These are phyloP conservation scores for Pholiota conissans DNA, from an alignment of 768 basidiomycete genomes.

Conservation along the genomic window DNA sequence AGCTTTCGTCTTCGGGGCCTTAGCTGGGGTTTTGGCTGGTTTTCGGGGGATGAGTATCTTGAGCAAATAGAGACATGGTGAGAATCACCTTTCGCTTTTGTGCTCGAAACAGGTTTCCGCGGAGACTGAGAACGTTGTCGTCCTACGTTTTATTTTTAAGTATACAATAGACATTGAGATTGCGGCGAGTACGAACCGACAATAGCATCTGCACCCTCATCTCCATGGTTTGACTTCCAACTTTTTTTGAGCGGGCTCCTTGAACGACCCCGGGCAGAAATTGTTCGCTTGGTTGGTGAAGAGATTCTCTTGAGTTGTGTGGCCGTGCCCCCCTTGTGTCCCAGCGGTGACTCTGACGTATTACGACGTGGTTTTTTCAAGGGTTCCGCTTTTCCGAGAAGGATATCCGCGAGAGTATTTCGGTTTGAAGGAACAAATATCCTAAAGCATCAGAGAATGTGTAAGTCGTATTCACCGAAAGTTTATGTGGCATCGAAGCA, in stretches of 20 bases:
- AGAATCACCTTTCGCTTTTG: conserved; percentile 1
- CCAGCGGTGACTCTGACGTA: conserved; percentile 30
- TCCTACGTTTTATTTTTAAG: background rate
- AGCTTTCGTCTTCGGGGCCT: background rate
- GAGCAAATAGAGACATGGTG: background rate
- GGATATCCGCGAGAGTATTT: conserved; percentile 51
- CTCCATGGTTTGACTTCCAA: background rate
- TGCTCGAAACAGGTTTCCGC: conserved; percentile 10
- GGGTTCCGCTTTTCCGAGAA: conserved; percentile 45
- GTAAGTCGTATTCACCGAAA: background rate
- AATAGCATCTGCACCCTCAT: background rate
- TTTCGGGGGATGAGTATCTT: background rate
- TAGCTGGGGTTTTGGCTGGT: background rate
- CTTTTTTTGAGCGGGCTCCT: conserved; percentile 7
- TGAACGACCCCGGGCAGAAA: background rate
- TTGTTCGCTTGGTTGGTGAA: conserved; percentile 2
- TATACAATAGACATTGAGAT: background rate
- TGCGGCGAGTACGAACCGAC: background rate
- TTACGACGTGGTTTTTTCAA: conserved; percentile 25
- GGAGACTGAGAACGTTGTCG: background rate
- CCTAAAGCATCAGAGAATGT: conserved; percentile 25
- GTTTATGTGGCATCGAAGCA: background rate
- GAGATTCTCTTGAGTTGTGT: background rate
- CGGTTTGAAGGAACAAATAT: conserved; percentile 53
- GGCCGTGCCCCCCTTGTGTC: conserved; percentile 5